These are phyloP conservation scores for Cupressus sempervirens DNA, from an alignment of 75 land plant genomes.

Conservation along the genomic window DNA sequence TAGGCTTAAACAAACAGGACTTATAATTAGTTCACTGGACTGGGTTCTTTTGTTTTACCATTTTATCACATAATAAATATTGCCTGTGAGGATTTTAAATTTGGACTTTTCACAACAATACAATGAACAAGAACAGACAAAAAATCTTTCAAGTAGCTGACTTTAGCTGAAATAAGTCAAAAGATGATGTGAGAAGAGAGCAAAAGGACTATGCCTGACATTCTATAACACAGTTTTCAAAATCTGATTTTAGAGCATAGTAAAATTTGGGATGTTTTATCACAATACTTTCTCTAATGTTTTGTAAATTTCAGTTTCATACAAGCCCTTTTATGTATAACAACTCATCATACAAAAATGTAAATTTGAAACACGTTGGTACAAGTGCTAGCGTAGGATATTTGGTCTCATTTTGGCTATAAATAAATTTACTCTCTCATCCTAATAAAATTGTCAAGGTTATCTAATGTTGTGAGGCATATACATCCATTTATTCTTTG, in stretches of 20 bases:
- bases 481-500: not conserved
- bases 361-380: not conserved
- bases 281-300: not conserved
- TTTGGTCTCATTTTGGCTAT: slow-evolving; percentile 4
- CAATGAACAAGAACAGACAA: not conserved
- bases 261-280: not conserved
- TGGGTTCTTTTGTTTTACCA: not conserved
- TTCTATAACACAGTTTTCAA: not conserved
- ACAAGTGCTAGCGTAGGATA: not conserved
- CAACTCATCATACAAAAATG: not conserved
- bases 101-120: not conserved
- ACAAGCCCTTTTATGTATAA: not conserved
- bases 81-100: not conserved
- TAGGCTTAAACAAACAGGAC: not conserved
- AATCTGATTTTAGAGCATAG: not conserved
- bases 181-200: not conserved
- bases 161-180: not conserved
- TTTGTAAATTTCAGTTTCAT: not conserved
- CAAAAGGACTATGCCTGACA: not conserved
- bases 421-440: not conserved
- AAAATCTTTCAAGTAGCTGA: not conserved
- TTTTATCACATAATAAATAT: not conserved
- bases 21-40: not conserved
- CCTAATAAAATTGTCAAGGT: not conserved
- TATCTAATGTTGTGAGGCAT: not conserved